Percentiles rank a stretch among this genome's conserved stretches.
phyloP scores from a whole-genome alignment of 495 filamentous ascomycete species.

The Platismatia glauca region DNA sequence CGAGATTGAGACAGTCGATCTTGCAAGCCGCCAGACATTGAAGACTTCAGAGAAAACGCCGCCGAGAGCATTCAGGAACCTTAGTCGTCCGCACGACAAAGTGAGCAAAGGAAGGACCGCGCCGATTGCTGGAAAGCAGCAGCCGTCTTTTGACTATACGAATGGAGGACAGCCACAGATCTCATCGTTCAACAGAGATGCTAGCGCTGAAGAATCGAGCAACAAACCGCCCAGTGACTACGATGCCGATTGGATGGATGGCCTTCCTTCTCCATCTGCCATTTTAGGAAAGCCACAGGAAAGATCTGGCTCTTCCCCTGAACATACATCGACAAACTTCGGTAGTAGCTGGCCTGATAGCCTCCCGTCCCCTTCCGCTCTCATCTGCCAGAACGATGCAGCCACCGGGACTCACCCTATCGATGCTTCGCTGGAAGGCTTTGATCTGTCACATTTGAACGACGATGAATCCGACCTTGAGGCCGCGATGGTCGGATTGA shows the following conservation, averaged over 20 bases:
- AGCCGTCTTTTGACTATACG: conserved; percentile 28
- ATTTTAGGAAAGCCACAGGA: conserved; percentile 15
- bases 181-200: conserved; percentile 9
- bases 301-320: no score
- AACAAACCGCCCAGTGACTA: conserved; percentile 31
- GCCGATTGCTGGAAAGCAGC: conserved; percentile 26
- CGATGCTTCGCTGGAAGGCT: background rate
- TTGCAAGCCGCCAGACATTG: conserved; percentile 25
- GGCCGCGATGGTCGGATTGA: conserved; percentile 18
- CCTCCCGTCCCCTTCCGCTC: conserved; percentile 4
- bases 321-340: background rate
- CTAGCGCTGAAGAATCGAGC: background rate
- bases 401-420: background rate
- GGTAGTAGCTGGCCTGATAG: conserved; percentile 6
- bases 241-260: conserved; percentile 30
- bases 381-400: background rate
- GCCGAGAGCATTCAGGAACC: conserved; percentile 26
- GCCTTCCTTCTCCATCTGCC: conserved; percentile 37
- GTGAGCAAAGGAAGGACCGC: conserved; percentile 22
- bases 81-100: conserved; percentile 31
- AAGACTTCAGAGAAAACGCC: conserved; percentile 21
- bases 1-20: conserved; percentile 28
- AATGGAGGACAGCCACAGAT: conserved; percentile 19
- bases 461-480: conserved; percentile 13
- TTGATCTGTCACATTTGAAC: conserved; percentile 1